phyloP scores from a whole-genome alignment of 306 rosid species.

The Vigna angularis region DNA sequence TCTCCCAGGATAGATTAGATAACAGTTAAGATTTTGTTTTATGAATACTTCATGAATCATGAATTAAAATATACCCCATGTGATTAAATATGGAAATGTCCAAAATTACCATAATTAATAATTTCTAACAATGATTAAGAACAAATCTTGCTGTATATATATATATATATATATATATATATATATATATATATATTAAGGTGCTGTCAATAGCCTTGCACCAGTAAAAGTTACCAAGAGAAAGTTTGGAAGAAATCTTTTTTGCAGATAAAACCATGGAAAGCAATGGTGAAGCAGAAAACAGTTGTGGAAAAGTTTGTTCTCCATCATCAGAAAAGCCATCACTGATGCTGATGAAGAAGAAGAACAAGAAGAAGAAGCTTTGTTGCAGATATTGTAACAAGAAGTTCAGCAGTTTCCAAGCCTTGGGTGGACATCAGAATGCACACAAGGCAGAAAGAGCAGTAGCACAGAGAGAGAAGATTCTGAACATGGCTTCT shows the following conservation, averaged over 20 bases:
- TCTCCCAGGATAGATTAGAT: no score
- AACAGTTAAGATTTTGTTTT: no score
- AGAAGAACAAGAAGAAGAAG: not conserved
- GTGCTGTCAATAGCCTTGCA: not conserved
- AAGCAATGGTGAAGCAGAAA: not conserved
- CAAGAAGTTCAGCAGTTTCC: not conserved
- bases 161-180: not conserved
- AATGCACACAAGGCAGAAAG: conserved; percentile 25
- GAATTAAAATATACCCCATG: no score
- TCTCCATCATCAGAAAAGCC: not conserved
- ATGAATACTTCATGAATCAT: no score
- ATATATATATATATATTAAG: not conserved
- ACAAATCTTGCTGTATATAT: not conserved
- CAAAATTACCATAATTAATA: not conserved
- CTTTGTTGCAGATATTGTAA: not conserved
- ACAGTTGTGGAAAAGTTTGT: not conserved
- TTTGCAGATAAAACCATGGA: not conserved
- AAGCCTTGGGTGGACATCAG: conserved; percentile 36
- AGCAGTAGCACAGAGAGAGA: not conserved
- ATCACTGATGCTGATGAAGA: not conserved
- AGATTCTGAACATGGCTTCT: conserved; percentile 16
- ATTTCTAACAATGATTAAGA: not conserved
- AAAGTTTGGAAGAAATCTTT: not conserved
- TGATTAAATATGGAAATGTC: not conserved
- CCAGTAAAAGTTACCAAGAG: not conserved